phyloP scores from a whole-genome alignment of 2,329 filamentous ascomycete genomes.

The Ceratocystis papillata region DNA sequence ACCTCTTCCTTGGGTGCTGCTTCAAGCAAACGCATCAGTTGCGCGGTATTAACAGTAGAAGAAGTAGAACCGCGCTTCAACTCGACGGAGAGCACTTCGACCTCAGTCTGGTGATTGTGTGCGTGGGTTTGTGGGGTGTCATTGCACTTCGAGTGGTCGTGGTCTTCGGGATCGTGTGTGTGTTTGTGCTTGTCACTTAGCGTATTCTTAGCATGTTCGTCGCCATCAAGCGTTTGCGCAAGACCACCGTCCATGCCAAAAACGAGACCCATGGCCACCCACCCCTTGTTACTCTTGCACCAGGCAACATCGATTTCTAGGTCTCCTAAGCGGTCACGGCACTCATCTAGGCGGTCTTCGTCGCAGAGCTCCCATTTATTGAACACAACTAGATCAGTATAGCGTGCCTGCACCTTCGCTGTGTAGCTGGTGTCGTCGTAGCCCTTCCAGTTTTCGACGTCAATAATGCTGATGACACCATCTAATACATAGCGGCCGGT shows the following conservation, averaged over 20 bases:
- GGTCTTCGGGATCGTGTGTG: conserved; percentile 28
- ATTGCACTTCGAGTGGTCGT: conserved; percentile 33
- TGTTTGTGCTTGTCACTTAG: conserved; percentile 29
- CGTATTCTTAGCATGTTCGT: conserved; percentile 28
- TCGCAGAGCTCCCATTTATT: conserved; percentile 81
- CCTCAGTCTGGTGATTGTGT: conserved; percentile 66
- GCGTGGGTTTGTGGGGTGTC: conserved; percentile 34
- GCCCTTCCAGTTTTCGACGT: conserved; percentile 89
- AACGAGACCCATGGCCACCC: conserved; percentile 65
- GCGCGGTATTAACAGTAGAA: conserved; percentile 43
- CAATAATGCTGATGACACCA: conserved; percentile 79
- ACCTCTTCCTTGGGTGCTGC: conserved; percentile 82
- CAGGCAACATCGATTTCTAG: conserved; percentile 69
- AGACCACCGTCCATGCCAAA: conserved; percentile 82
- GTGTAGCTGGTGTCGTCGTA: conserved; percentile 89
- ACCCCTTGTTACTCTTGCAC: conserved; percentile 74
- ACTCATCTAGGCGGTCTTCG: conserved; percentile 65
- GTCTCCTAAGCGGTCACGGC: conserved; percentile 67
- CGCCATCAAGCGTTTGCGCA: conserved; percentile 44
- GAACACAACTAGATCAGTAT: conserved; percentile 81
- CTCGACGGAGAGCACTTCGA: conserved; percentile 81
- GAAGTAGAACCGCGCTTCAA: conserved; percentile 38
- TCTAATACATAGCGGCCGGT: conserved; percentile 63
- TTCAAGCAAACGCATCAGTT: conserved; percentile 56
- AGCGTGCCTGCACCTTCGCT: conserved; percentile 74